Evolutionary conservation across 2,329 filamentous ascomycete genomes (phyloP).

Genomic region (Alternaria sp.): DNA sequence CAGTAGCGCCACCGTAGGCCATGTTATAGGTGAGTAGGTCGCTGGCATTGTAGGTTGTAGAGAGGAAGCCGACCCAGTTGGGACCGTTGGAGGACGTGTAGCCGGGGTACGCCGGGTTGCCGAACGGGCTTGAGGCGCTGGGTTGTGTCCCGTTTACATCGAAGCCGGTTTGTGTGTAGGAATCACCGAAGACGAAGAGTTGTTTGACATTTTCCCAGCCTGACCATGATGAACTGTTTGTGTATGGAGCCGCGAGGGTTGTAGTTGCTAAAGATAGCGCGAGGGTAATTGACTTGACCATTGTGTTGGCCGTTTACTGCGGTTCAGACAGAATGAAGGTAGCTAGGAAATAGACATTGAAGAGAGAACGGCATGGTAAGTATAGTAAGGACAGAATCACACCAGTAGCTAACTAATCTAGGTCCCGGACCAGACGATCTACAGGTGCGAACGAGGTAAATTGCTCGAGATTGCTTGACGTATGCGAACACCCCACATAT

Average conservation of each 20-base stretch:
- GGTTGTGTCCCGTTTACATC: constrained; percentile 60
- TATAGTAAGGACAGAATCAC: constrained; percentile 8
- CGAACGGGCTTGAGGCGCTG: constrained; percentile 62
- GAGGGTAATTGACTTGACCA: constrained; percentile 33
- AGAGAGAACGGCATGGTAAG: constrained; percentile 9
- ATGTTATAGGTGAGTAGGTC: constrained; percentile 60
- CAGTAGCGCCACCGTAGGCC: constrained; percentile 56
- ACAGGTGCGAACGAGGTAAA: constrained; percentile 30
- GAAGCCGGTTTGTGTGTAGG: constrained; percentile 67
- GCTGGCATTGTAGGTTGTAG: constrained; percentile 48
- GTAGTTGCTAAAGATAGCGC: constrained; percentile 28
- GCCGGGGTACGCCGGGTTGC: constrained; percentile 64
- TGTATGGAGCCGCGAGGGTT: constrained; percentile 27
- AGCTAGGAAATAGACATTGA: neutral
- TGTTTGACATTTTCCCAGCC: constrained; percentile 44
- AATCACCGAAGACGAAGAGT: constrained; percentile 59
- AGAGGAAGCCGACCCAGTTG: constrained; percentile 62
- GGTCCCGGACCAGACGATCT: constrained; percentile 17
- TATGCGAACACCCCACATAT: constrained; percentile 27
- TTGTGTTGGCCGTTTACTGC: constrained; percentile 1
- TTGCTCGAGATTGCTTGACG: constrained; percentile 32
- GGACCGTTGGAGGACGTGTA: constrained; percentile 55
- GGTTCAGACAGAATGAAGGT: neutral
- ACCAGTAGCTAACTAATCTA: constrained; percentile 18
- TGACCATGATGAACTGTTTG: constrained; percentile 31